phyloP scores from a whole-genome alignment of 345 rosid genomes.

The Syzygium jambos region DNA sequence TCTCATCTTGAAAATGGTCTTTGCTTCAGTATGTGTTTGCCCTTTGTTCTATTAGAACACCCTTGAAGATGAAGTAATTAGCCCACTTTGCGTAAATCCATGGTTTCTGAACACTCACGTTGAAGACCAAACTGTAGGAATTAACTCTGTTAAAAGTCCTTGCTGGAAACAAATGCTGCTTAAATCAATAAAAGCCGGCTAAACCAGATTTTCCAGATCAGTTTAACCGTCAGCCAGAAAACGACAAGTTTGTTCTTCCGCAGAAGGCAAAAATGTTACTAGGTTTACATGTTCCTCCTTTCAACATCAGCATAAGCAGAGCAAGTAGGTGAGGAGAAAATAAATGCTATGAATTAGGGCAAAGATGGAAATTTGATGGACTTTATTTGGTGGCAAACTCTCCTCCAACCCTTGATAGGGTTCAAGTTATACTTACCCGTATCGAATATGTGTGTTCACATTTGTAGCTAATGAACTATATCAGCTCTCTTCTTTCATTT shows the following conservation, averaged over 20 bases:
- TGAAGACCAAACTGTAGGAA: too few relatives aligned
- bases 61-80: too few relatives aligned
- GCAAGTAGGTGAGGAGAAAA: not conserved
- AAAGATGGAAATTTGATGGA: not conserved
- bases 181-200: not conserved
- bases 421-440: too few relatives aligned
- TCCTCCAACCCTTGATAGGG: not conserved
- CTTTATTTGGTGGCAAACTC: not conserved
- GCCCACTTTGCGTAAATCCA: too few relatives aligned
- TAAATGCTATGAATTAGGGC: not conserved
- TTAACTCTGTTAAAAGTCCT: too few relatives aligned
- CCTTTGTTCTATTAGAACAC: too few relatives aligned
- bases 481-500: not conserved
- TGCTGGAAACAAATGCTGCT: too few relatives aligned
- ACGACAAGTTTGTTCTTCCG: not conserved
- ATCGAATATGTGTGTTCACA: not conserved
- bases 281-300: not conserved
- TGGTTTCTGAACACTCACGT: too few relatives aligned
- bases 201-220: not conserved
- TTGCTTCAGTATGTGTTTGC: too few relatives aligned
- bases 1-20: too few relatives aligned
- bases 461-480: not conserved
- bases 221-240: not conserved
- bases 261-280: not conserved
- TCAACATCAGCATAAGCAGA: not conserved